Conservation (phyloP, 179 eudicot genomes). For the Silene vulgaris region DNA sequence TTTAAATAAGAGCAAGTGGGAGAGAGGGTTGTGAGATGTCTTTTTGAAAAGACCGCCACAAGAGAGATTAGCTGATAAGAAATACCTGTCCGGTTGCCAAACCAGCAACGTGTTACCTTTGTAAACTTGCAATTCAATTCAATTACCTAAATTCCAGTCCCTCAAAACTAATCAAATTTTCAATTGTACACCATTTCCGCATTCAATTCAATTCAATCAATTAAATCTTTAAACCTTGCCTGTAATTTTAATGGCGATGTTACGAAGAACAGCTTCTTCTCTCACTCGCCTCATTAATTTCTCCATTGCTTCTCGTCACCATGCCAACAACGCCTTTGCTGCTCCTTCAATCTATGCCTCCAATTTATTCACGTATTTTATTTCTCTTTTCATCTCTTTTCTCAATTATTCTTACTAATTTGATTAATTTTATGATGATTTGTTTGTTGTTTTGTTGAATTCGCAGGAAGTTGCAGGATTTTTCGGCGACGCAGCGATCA, state of each 20-base stretch:
- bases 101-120: not conserved
- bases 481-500: slow-evolving; percentile 15
- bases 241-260: slow-evolving; percentile 18
- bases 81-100: not conserved
- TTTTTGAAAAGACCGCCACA: too few relatives aligned
- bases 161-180: not conserved
- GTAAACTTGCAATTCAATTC: too few relatives aligned
- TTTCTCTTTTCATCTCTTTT: not conserved
- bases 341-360: slow-evolving; percentile 10
- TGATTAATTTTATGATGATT: not conserved
- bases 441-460: not conserved
- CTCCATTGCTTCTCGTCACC: slow-evolving; percentile 16
- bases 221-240: not conserved
- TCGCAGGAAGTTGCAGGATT: slow-evolving; percentile 14
- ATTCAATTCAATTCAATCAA: not conserved
- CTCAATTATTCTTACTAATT: not conserved
- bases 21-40: too few relatives aligned
- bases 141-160: not conserved
- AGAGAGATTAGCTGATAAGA: too few relatives aligned
- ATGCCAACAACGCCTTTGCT: slow-evolving; percentile 3
- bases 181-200: not conserved
- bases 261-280: slow-evolving; percentile 26
- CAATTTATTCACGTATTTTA: slow-evolving; percentile 17
- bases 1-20: too few relatives aligned
- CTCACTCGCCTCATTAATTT: slow-evolving; percentile 22